phyloP scores from a whole-genome alignment of 2,329 filamentous ascomycete genomes.

The Colletotrichum tamarilloi region DNA sequence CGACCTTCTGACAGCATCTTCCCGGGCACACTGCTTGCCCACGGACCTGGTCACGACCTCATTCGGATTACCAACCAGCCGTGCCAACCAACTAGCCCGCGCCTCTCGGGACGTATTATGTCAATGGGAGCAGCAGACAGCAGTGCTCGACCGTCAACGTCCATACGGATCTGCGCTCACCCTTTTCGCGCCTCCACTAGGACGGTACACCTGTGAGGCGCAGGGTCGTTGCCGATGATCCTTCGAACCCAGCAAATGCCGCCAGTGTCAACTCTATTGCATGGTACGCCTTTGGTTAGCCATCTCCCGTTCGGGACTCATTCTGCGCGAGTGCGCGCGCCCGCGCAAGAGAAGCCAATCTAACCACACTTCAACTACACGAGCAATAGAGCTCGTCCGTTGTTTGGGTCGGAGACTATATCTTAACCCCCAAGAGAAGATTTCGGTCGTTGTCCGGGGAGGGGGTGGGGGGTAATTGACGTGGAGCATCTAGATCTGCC shows the following conservation, averaged over 20 bases:
- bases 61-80: not conserved
- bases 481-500: not conserved
- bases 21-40: not conserved
- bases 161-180: not conserved
- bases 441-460: not conserved
- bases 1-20: not conserved
- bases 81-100: not conserved
- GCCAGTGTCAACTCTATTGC: not conserved
- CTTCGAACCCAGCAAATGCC: not conserved
- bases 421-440: not conserved
- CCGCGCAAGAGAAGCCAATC: not conserved
- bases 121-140: not conserved
- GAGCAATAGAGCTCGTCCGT: not conserved
- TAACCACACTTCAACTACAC: not conserved
- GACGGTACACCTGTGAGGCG: not conserved
- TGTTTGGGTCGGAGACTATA: not conserved
- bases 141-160: not conserved
- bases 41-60: not conserved
- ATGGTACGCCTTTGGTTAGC: not conserved
- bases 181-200: not conserved
- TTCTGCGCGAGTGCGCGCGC: not conserved
- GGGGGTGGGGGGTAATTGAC: not conserved
- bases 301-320: not conserved
- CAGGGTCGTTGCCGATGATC: slow-evolving; percentile 11
- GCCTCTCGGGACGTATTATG: not conserved